Evolutionary conservation across 2,329 filamentous ascomycete species (phyloP), one percentile per base, ranked within the genome.

Genomic region (Bimuria novae-zelandiae): DNA sequence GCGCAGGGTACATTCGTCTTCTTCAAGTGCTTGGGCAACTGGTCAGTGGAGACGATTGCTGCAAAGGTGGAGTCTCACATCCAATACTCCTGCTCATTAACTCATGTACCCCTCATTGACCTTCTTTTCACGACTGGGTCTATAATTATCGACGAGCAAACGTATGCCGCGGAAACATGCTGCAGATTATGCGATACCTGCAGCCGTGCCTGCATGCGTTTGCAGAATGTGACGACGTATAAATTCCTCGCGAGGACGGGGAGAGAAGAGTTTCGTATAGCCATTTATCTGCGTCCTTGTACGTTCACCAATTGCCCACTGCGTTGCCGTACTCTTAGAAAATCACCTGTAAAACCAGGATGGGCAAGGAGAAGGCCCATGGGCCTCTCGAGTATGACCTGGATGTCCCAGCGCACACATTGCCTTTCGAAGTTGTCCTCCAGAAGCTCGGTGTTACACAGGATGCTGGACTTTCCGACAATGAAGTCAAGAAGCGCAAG

Each of bases 381-480:
- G 21, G 37, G 7, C 47, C 47, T 32, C 47, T 33, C 5, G n/a
- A 50, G 19, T 43, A 50, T 21, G 47, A 50, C 21, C 37, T 50
- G 12, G 47, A 48, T 2, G 45, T 22, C 36, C 86, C 86, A 12
- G 84, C 87, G 7, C 87, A 90, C 68, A 77, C 83, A 40, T 76
- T 90, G 44, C 68, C 78, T n/a, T 76, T 76, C 62, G 75, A 79
- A 17, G 71, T 79, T 27, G 79, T 85, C 29, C 73, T 83, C 23
- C 75, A 81, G 49, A 80, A 84, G 56, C 80, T 89, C 48, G 77
- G 79, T 30, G 87, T 87, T 47, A 80, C 88, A 65, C 68, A 85
- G 49, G 87, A 90, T 55, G 85, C 82, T 68, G 89, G 89, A 33
- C 77, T 92, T 37, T 84, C 80, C 8, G 79, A 82, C 14, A 69